Conservation (phyloP, 495 filamentous ascomycete genomes). For the Penicillium arizonense region DNA sequence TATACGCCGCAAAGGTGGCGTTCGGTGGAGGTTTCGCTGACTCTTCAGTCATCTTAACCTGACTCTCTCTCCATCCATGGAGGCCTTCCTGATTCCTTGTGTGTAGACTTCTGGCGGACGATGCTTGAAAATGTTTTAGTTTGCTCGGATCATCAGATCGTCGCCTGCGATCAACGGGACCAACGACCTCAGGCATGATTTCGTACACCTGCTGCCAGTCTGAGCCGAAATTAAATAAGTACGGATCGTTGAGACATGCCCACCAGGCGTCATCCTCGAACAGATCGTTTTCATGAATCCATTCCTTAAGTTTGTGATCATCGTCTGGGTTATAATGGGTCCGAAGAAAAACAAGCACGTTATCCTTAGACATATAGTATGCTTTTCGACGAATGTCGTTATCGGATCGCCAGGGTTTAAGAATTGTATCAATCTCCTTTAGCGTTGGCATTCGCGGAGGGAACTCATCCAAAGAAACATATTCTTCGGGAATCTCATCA, state of each 20-base stretch:
- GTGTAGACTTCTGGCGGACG: background rate
- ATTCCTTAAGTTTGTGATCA: constrained; percentile 9
- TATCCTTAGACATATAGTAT: constrained; percentile 2
- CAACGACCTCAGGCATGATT: background rate
- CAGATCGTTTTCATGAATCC: constrained; percentile 1
- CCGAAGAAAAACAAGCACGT: constrained; percentile 7
- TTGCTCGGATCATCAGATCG: background rate
- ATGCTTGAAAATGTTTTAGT: background rate
- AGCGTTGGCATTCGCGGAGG: constrained; percentile 4
- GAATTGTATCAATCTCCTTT: constrained; percentile 11
- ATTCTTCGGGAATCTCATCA: constrained; percentile 8
- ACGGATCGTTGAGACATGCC: constrained; percentile 9
- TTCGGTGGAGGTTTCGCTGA: background rate
- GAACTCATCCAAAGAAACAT: background rate
- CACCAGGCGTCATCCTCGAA: constrained; percentile 7
- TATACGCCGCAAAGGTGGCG: background rate
- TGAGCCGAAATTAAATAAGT: background rate
- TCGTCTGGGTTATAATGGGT: constrained; percentile 14
- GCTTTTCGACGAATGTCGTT: constrained; percentile 2
- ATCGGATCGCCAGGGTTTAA: constrained; percentile 14
- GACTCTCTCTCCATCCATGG: background rate
- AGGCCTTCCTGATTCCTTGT: background rate
- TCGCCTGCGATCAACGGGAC: background rate
- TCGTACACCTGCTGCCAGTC: background rate
- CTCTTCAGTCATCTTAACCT: background rate